Conservation (phyloP, 192 early-diverging fungal species). For the Entomortierella beljakovae region DNA sequence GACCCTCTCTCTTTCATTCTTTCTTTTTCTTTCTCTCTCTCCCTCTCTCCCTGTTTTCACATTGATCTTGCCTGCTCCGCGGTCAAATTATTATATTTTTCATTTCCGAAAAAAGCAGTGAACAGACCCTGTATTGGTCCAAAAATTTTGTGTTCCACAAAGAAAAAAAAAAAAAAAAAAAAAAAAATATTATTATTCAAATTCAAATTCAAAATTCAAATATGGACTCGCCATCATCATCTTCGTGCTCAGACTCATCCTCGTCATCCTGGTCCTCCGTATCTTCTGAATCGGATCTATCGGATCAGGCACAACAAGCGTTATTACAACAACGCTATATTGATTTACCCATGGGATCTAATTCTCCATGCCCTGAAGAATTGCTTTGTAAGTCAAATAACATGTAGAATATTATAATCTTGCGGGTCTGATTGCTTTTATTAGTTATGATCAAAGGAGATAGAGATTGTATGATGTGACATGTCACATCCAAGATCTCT, state of each 20-base stretch:
- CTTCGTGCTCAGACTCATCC: background rate
- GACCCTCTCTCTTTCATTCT: background rate
- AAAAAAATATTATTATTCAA: background rate
- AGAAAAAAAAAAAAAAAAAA: slow-evolving; percentile 1
- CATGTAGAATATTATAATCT: background rate
- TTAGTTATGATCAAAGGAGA: too few species aligned
- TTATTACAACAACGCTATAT: background rate
- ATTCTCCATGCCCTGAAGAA: slow-evolving; percentile 29
- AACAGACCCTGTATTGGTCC: too few species aligned
- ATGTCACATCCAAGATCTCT: too few species aligned
- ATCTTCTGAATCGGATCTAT: background rate
- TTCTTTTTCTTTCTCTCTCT: slow-evolving; percentile 4
- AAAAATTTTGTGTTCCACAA: slow-evolving; percentile 23
- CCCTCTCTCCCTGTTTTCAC: slow-evolving; percentile 6
- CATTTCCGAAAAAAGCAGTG: too few species aligned
- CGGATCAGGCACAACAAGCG: background rate
- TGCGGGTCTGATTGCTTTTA: too few species aligned
- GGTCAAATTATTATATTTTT: background rate
- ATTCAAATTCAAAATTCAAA: background rate
- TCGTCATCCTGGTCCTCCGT: background rate
- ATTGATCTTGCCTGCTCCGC: background rate
- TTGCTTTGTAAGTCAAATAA: slow-evolving; percentile 27
- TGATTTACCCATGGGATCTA: slow-evolving; percentile 9
- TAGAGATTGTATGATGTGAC: too few species aligned
- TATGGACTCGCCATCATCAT: background rate